A percentile compares a stretch with the other conserved stretches of the same genome.
phyloP scores from a whole-genome alignment of 495 filamentous ascomycete genomes.

The Penicillium longicatenatum region DNA sequence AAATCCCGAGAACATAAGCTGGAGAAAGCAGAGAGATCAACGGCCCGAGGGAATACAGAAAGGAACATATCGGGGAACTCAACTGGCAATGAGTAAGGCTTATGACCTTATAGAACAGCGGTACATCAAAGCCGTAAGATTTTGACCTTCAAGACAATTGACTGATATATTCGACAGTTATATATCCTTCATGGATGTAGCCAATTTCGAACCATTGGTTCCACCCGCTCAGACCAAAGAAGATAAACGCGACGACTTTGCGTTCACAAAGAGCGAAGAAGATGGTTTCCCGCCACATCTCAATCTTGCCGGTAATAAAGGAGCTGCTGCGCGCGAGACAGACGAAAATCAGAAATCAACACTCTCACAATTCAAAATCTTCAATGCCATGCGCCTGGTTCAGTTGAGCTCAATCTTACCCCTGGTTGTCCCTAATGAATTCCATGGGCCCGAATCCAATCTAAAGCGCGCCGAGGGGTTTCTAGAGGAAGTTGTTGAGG shows the following conservation, averaged over 20 bases:
- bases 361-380: background rate
- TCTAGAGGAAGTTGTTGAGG: too few species aligned
- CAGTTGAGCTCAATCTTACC: background rate
- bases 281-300: slow-evolving; percentile 38
- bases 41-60: too few species aligned
- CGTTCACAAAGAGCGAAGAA: slow-evolving; percentile 9
- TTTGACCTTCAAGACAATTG: background rate
- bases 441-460: background rate
- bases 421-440: background rate
- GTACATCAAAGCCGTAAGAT: background rate
- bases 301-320: slow-evolving; percentile 11
- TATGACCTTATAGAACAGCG: slow-evolving; percentile 23
- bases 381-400: background rate
- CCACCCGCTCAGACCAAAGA: background rate
- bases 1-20: too few species aligned
- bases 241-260: background rate
- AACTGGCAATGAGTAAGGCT: slow-evolving; percentile 40
- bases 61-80: slow-evolving; percentile 35
- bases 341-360: background rate
- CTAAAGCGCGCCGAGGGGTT: too few species aligned
- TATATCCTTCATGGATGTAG: background rate
- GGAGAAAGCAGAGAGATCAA: too few species aligned
- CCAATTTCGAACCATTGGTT: background rate
- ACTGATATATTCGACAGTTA: background rate
- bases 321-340: background rate